Percentiles rank a stretch among this genome's conserved stretches.
These are phyloP conservation scores for Linum lewisii DNA, from an alignment of 345 rosid species.

Conservation along the genomic window DNA sequence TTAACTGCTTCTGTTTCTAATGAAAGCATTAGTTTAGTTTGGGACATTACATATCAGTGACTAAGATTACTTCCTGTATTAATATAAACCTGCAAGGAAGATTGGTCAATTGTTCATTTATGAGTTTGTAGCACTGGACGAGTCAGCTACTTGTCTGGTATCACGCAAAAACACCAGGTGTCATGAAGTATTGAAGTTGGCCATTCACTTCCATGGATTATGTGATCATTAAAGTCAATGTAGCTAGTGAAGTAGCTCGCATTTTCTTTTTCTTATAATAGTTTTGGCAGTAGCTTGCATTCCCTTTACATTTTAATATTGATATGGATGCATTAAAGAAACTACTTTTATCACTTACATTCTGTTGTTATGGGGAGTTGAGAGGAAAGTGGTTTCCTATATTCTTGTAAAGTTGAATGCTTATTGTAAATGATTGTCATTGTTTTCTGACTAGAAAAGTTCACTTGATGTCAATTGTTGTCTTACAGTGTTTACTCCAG, in stretches of 20 bases:
- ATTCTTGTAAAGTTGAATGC: background rate
- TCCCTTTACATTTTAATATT: no score
- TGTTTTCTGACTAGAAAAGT: constrained; percentile 1
- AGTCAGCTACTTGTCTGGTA: background rate
- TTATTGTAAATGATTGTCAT: background rate
- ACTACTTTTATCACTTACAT: background rate
- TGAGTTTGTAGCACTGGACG: background rate
- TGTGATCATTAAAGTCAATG: background rate
- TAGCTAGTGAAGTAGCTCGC: background rate
- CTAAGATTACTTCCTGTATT: no score
- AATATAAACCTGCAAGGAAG: no score
- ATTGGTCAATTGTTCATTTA: background rate
- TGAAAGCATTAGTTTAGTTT: background rate
- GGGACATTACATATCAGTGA: background rate
- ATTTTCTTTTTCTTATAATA: background rate
- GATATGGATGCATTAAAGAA: background rate
- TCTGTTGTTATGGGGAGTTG: background rate
- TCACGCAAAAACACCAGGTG: background rate
- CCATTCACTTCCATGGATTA: background rate
- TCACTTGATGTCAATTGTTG: background rate
- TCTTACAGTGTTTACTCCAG: constrained; percentile 81
- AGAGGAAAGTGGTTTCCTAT: background rate
- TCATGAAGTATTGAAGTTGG: background rate
- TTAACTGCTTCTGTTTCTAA: background rate
- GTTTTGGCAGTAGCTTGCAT: no score